Base-by-base conservation (phyloP, 2,329 filamentous ascomycete genomes). In the Stylonectria norvegica region DNA sequence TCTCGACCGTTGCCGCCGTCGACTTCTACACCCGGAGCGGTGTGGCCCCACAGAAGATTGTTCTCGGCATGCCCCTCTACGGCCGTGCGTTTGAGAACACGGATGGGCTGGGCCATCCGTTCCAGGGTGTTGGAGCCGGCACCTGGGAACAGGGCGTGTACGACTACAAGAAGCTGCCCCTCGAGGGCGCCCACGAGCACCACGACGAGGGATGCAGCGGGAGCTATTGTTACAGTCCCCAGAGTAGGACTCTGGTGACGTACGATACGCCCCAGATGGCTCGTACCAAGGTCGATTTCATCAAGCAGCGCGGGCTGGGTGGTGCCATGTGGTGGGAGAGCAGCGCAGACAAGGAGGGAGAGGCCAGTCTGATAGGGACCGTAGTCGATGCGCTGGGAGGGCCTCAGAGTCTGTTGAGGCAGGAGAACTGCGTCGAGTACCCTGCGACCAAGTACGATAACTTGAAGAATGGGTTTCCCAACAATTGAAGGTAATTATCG, bases 301-400 rank as follows among this genome's bases (percentile, higher is more conserved):
- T 96, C 58, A 76, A 72, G 57, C 62, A 76, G 15, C 69, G 75
- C 31, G 72, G 78, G 0, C 74, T 96, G 0, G 90, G 89, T 2
- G 91, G 91, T 14, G 88, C 78, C n/a, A 96, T 97, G 90, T 97
- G 89, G 89, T 95, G 89, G 89, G 90, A 96, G 68, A 87, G 81
- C 55, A 91, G 85, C 56, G 83, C 79, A 1, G 91, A 96, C 61
- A 83, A 81, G 58, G 59, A 65, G 3, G 81, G 80, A 0, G 69
- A 73, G 0, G 65, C 74, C 38, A 91, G 86, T 53, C 61, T 96
- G 58, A 89, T 90, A 40, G 68, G 64, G 5, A 81, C 75, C 11
- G 80, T 83, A 12, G 78, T 85, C 1, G 69, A 76, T 20, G 67
- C 64, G 0, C 62, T 87, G 9, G 83, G 81, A 14, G 79, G 81